These are phyloP conservation scores for Micractinium sp. DNA, from an alignment of 139 green algal species.

Conservation along the genomic window DNA sequence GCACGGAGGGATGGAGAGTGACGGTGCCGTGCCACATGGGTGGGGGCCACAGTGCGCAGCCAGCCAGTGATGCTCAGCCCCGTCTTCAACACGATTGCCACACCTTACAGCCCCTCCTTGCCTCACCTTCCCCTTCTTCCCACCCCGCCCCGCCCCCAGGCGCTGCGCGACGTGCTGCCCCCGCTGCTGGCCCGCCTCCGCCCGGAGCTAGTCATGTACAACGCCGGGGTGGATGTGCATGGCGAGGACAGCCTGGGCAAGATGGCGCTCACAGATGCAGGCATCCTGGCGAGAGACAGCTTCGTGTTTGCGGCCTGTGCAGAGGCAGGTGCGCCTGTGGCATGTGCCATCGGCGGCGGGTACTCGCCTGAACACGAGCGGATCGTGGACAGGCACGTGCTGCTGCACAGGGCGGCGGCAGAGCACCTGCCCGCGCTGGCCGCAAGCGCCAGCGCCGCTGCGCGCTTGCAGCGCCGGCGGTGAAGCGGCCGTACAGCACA, in stretches of 20 bases:
- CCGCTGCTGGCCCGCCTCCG: slow-evolving; percentile 15
- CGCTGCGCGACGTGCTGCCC: slow-evolving; percentile 22
- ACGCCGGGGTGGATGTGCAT: slow-evolving; percentile 69
- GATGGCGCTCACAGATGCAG: slow-evolving; percentile 48
- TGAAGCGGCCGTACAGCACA: not conserved
- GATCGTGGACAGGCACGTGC: slow-evolving; percentile 58
- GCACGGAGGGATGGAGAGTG: not conserved
- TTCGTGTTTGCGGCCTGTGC: slow-evolving; percentile 50
- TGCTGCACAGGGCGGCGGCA: slow-evolving; percentile 53
- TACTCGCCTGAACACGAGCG: slow-evolving; percentile 52
- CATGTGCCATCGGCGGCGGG: slow-evolving; percentile 61
- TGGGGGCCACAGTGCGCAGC: not conserved
- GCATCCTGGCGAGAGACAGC: slow-evolving; percentile 55
- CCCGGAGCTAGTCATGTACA: slow-evolving; percentile 65
- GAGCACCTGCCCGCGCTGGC: not conserved
- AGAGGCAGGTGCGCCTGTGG: slow-evolving; percentile 45
- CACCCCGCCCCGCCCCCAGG: slow-evolving; percentile 22
- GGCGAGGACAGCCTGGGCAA: slow-evolving; percentile 57
- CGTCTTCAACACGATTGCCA: no score
- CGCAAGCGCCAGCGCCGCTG: not conserved
- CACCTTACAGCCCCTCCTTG: no score
- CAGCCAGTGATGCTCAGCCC: not conserved
- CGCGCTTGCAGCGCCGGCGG: not conserved
- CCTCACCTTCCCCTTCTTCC: not conserved
- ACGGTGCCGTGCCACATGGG: not conserved